A percentile compares a stretch with the other conserved stretches of the same genome.
phyloP scores from a whole-genome alignment of 352 stramenopile genomes.

The Phytophthora cryptogea region DNA sequence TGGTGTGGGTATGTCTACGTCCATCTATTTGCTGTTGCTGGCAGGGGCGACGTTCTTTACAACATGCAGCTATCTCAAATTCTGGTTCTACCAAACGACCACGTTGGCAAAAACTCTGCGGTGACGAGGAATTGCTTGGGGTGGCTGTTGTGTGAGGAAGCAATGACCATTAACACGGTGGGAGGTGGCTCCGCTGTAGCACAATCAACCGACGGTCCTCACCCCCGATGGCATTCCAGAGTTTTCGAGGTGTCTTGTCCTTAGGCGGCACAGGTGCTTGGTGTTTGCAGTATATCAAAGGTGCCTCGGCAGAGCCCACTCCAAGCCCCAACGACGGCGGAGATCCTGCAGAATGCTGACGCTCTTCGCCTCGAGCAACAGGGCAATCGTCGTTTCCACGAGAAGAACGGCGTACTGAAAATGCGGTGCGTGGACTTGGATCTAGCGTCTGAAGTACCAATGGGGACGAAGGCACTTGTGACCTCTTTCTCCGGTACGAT shows the following conservation, averaged over 20 bases:
- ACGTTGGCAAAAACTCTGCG: too few relatives aligned
- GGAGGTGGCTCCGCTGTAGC: conserved; percentile 56
- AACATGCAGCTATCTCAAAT: too few relatives aligned
- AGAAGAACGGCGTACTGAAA: conserved; percentile 3
- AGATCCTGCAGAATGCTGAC: conserved; percentile 5
- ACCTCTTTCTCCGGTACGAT: conserved; percentile 28
- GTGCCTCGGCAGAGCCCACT: conserved; percentile 12
- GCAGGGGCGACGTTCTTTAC: too few relatives aligned
- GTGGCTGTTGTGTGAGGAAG: neutral
- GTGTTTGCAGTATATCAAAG: conserved; percentile 64
- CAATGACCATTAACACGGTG: conserved; percentile 21
- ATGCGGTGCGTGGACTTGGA: conserved; percentile 28
- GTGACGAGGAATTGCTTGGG: too few relatives aligned
- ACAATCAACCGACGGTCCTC: conserved; percentile 77
- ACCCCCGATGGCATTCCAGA: conserved; percentile 79
- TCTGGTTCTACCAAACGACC: too few relatives aligned
- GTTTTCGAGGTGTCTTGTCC: conserved; percentile 66
- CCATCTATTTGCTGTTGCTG: too few relatives aligned
- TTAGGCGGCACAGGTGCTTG: conserved; percentile 56
- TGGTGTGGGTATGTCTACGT: neutral
- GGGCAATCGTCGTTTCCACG: neutral
- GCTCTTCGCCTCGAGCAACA: conserved; percentile 3
- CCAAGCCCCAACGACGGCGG: conserved; percentile 19
- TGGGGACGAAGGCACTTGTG: conserved; percentile 20
- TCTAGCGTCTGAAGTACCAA: conserved; percentile 31